phyloP scores from a whole-genome alignment of 2,329 filamentous ascomycete genomes.

The Aspergillus pseudotamarii region DNA sequence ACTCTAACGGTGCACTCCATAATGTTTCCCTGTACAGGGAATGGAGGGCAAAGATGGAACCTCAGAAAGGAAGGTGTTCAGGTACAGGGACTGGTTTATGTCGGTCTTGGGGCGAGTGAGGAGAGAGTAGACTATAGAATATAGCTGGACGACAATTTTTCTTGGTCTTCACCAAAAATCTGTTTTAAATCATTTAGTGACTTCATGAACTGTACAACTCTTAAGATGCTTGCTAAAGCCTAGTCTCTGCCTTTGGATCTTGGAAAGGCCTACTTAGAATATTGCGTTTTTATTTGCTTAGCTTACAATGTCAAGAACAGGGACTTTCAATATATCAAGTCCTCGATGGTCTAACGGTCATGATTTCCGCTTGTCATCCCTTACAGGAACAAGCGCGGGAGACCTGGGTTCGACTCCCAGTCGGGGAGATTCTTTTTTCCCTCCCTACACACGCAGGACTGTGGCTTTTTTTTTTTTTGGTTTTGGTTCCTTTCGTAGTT shows the following conservation, averaged over 20 bases:
- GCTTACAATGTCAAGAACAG: background rate
- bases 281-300: accelerated
- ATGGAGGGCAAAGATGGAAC: background rate
- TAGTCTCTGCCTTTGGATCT: too few species aligned
- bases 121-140: background rate
- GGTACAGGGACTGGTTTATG: slow-evolving; percentile 3
- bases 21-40: background rate
- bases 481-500: too few species aligned
- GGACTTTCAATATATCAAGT: slow-evolving; percentile 9
- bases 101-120: background rate
- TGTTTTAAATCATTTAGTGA: too few species aligned
- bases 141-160: background rate
- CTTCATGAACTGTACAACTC: too few species aligned
- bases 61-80: background rate
- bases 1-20: background rate
- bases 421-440: slow-evolving; percentile 9
- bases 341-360: slow-evolving; percentile 21
- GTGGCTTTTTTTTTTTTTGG: background rate
- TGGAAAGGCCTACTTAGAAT: too few species aligned
- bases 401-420: slow-evolving; percentile 18
- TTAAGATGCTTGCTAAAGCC: too few species aligned
- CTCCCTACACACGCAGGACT: too few species aligned
- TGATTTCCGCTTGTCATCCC: slow-evolving; percentile 20
- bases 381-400: slow-evolving; percentile 15
- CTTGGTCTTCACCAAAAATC: background rate